These are phyloP conservation scores for Penicillium sp. DNA, from an alignment of 2,329 filamentous ascomycete species.

Conservation along the genomic window DNA sequence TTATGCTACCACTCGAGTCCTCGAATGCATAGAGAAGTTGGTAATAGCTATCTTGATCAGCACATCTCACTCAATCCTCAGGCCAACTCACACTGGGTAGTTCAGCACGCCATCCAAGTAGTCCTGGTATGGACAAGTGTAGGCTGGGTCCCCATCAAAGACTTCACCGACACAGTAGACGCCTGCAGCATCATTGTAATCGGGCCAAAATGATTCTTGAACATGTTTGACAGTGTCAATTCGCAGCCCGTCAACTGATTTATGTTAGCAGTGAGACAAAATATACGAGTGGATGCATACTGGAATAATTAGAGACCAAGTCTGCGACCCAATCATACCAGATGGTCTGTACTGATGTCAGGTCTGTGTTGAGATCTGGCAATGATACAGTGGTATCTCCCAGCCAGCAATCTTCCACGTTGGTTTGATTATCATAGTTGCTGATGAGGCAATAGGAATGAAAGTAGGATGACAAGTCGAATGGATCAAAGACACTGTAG, in stretches of 20 bases:
- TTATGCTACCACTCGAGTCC: slow-evolving; percentile 34
- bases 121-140: slow-evolving; percentile 47
- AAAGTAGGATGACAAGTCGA: slow-evolving; percentile 60
- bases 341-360: slow-evolving; percentile 48
- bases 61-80: not conserved
- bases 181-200: slow-evolving; percentile 42
- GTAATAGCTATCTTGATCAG: slow-evolving; percentile 36
- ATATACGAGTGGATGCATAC: slow-evolving; percentile 42
- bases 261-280: not conserved
- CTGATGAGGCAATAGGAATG: slow-evolving; percentile 58
- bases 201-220: slow-evolving; percentile 46
- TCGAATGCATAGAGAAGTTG: slow-evolving; percentile 38
- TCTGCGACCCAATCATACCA: slow-evolving; percentile 61
- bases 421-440: slow-evolving; percentile 54
- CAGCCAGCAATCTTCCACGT: slow-evolving; percentile 53
- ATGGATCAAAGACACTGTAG: slow-evolving; percentile 54
- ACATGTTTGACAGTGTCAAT: slow-evolving; percentile 55
- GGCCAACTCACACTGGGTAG: slow-evolving; percentile 40
- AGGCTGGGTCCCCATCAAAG: slow-evolving; percentile 40
- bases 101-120: slow-evolving; percentile 50
- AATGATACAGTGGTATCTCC: slow-evolving; percentile 57
- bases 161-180: slow-evolving; percentile 54
- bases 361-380: slow-evolving; percentile 62
- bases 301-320: slow-evolving; percentile 60
- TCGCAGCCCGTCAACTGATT: slow-evolving; percentile 51